These are phyloP conservation scores for Phaeodactylum tricornutum DNA, from an alignment of 108 stramenopile species.

Conservation along the genomic window DNA sequence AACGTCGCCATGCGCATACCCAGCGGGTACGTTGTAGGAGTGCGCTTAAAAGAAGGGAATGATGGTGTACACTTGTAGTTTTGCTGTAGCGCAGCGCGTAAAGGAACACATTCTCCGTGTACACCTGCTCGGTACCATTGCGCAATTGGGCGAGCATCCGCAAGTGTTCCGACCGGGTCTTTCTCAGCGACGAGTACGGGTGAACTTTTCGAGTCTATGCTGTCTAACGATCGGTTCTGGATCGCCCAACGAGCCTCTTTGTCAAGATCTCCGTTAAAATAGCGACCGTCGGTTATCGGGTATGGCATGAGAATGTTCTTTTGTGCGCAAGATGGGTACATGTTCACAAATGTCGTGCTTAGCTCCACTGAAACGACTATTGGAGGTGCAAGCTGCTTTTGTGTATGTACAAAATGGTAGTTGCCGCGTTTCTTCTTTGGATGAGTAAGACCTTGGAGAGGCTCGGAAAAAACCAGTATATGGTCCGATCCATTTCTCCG, in stretches of 20 bases:
- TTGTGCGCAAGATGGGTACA: conserved; percentile 21
- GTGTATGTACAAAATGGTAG: conserved; percentile 22
- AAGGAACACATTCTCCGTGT: conserved; percentile 16
- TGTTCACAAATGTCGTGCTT: conserved; percentile 19
- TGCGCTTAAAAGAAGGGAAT: no score
- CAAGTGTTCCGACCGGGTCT: no score
- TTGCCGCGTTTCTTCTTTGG: conserved; percentile 9
- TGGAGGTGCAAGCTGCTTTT: conserved; percentile 26
- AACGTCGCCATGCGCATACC: conserved; percentile 29
- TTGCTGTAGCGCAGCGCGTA: conserved; percentile 11
- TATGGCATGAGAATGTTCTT: conserved; percentile 33
- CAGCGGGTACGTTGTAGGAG: conserved; percentile 8
- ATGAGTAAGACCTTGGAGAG: conserved; percentile 22
- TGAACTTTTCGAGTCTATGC: no score
- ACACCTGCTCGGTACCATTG: conserved; percentile 21
- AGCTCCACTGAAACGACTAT: conserved; percentile 30
- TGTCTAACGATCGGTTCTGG: no score
- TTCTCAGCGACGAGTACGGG: no score
- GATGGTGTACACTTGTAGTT: no score
- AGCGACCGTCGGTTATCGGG: conserved; percentile 30
- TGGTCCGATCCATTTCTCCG: conserved; percentile 29
- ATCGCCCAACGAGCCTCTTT: no score
- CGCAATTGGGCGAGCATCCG: no score
- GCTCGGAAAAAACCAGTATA: conserved; percentile 30
- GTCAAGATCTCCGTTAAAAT: conserved; percentile 30